A percentile compares a stretch with the other conserved stretches of the same genome.
These are phyloP conservation scores for Trichosanthes truncata DNA, from an alignment of 306 rosid species.

Conservation along the genomic window DNA sequence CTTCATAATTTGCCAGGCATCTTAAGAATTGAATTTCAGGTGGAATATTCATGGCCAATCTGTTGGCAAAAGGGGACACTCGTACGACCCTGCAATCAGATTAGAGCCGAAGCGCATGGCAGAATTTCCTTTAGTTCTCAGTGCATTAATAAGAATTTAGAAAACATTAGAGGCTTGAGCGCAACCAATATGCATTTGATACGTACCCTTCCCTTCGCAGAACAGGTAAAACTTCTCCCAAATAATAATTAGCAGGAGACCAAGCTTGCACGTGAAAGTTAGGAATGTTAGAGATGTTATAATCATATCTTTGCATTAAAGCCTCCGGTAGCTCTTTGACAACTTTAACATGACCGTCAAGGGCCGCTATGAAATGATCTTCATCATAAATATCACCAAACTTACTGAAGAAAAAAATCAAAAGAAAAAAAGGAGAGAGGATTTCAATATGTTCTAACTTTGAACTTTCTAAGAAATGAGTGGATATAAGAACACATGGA, in stretches of 20 bases:
- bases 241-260: conserved; percentile 72
- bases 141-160: not conserved
- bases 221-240: conserved; percentile 69
- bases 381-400: conserved; percentile 83
- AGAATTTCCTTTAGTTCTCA: conserved; percentile 2
- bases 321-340: conserved; percentile 73
- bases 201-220: conserved; percentile 73
- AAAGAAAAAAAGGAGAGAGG: not conserved
- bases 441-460: not conserved
- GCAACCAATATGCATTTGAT: not conserved
- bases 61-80: conserved; percentile 85
- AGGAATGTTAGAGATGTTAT: conserved; percentile 56
- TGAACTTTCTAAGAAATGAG: not conserved
- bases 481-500: not conserved
- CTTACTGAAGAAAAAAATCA: conserved; percentile 37
- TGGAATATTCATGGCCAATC: conserved; percentile 90
- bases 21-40: conserved; percentile 77
- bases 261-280: conserved; percentile 71
- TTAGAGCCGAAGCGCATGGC: not conserved
- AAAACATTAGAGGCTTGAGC: not conserved
- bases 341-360: conserved; percentile 80
- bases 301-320: conserved; percentile 55
- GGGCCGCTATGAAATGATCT: conserved; percentile 75
- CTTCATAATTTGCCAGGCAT: conserved; percentile 85
- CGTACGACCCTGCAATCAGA: conserved; percentile 64